These are phyloP conservation scores for Penicillium fuscoglaucum DNA, from an alignment of 2,329 filamentous ascomycete genomes.

Conservation along the genomic window DNA sequence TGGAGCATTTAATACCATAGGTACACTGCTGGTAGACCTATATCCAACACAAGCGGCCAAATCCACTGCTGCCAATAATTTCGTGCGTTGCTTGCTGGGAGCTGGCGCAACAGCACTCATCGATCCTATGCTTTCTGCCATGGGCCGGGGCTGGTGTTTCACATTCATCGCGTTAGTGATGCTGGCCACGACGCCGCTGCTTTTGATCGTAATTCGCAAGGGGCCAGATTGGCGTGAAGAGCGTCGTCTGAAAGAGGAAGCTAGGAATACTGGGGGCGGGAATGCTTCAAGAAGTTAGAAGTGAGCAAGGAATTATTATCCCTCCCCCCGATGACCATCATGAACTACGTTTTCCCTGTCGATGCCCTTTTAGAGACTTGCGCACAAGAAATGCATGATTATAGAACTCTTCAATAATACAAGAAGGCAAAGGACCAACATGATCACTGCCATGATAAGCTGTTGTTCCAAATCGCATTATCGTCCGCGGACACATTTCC, in stretches of 20 bases:
- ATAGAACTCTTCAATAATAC: constrained; percentile 3
- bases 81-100: constrained; percentile 46
- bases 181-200: constrained; percentile 40
- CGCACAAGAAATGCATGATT: background rate
- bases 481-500: background rate
- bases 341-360: background rate
- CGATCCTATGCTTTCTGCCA: constrained; percentile 41
- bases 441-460: background rate
- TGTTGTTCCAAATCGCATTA: background rate
- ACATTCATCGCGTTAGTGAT: constrained; percentile 47
- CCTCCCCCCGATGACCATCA: background rate
- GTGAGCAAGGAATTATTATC: background rate
- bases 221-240: constrained; percentile 49
- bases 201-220: constrained; percentile 42
- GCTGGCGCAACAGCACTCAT: constrained; percentile 47
- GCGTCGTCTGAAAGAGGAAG: constrained; percentile 34
- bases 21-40: constrained; percentile 50
- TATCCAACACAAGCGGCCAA: constrained; percentile 45
- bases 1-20: constrained; percentile 46
- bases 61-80: constrained; percentile 48
- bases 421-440: background rate
- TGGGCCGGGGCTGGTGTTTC: constrained; percentile 38
- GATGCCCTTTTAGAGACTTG: background rate
- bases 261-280: constrained; percentile 13
- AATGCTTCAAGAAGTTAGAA: background rate